Evolutionary conservation across 2,329 filamentous ascomycete genomes (phyloP), one percentile per base, ranked within the genome.

Genomic region (Epichloe elymi): DNA sequence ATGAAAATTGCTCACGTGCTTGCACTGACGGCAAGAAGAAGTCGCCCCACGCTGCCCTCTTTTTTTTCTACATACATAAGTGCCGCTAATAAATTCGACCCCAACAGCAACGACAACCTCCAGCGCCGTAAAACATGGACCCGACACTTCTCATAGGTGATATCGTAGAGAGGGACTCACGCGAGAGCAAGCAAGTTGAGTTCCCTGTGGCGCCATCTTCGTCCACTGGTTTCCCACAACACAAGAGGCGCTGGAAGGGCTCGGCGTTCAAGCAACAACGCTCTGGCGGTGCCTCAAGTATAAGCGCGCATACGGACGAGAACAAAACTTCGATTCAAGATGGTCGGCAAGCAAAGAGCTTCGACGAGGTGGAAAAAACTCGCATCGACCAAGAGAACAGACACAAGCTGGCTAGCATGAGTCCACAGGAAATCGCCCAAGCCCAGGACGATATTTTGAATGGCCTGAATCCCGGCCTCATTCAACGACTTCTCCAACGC

Each of bases 381-480:
- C 74, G 76, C 5, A 97, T 98, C 63, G 86, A 91, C 60, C 76
- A 82, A 57, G 89, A 97, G 65, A 98, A 97, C 61, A 79, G 70
- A 43, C 76, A 81, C 52, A 79, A 78, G 54, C 66, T 98, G 45
- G 82, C 82, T 14, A 73, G 74, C 26, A 96, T 98, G 93, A 86
- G 85, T 1, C 70, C 80, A 0, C 78, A 80, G 38, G 88, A 96
- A 66, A 95, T 97, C 53, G 82, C 86, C 55, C 74, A 83, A 58
- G 89, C 93, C 54, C 80, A 85, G 42, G 74, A 80, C 53, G 91
- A 97, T 57, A 71, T 98, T n/a, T 75, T 95, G 63, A 76, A 74
- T n/a, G 80, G 78, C 7, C 68, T 97, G 50, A 85, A 88, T 55
- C 84, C 89, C 2, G 77, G 77, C 0, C 70, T 96, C 35, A 73